These are phyloP conservation scores for California macrophylla DNA, from an alignment of 441 rosid species.

Conservation along the genomic window DNA sequence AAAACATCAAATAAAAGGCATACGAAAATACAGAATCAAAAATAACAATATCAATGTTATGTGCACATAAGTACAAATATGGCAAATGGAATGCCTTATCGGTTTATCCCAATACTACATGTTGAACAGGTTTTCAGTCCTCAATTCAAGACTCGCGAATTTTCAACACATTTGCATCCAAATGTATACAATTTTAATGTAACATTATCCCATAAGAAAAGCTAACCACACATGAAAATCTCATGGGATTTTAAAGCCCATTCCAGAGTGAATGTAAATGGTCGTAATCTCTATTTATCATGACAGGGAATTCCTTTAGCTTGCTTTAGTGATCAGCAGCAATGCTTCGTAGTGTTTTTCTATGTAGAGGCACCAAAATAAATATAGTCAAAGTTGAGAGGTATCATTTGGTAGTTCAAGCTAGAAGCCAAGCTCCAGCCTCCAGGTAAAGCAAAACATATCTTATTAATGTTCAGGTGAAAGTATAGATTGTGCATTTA, in stretches of 20 bases:
- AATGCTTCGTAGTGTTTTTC: not conserved
- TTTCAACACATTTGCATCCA: not conserved
- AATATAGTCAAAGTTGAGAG: not conserved
- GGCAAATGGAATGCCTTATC: not conserved
- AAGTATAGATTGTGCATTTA: not conserved
- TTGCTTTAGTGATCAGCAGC: not conserved
- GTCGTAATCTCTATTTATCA: not conserved
- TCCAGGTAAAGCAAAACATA: not conserved
- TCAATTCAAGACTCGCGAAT: not conserved
- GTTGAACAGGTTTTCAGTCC: not conserved
- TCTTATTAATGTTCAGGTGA: not conserved
- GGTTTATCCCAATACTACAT: not conserved
- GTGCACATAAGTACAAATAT: not conserved
- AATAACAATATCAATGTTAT: not conserved
- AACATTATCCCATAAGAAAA: not conserved
- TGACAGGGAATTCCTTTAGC: not conserved
- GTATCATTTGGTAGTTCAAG: not conserved
- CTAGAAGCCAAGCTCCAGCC: not conserved
- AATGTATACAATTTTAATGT: not conserved
- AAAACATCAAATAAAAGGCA: not conserved
- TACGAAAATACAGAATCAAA: not conserved
- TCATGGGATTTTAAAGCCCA: not conserved
- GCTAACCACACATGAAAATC: not conserved
- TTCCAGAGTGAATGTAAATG: not conserved
- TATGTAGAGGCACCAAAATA: not conserved